Base-by-base conservation (phyloP, 176 grass and related monocot species). In the Ampelocalamus luodianensis region DNA sequence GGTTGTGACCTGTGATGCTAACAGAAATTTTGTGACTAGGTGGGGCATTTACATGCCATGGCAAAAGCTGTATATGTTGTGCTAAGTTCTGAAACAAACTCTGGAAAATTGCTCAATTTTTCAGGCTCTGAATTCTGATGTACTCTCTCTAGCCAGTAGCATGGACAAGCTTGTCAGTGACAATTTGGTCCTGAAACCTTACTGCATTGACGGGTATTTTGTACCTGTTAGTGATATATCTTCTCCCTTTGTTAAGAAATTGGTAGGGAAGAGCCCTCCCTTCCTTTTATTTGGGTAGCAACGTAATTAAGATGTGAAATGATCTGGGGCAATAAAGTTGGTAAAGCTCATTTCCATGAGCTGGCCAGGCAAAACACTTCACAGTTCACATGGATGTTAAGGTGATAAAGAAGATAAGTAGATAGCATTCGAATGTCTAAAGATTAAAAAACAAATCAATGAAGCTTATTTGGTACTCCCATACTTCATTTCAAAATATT, bases 331-430 rank as follows among this genome's bases (percentile, higher is more conserved):
- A 68, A 65, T 14, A 45, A 77, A 36, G 14, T 69, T 85, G 60
- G 72, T 32, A 36, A 53, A 55, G 15, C 34, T 67, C 61, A 14
- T 23, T 67, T 68, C 37, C 16, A 85, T 56, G 63, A 55, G 65
- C 18, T 67, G n/a, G 27, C 58, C 22, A 70, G 79, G 34, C 16
- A 79, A 46, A 4, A 49, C 27, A 68, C 18, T 67, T 66, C 38
- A 60, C 17, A 50, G 3, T 64, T 80, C 29, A 18, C 77, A 49
- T 48, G 59, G 42, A 66, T 49, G 20, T 18, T 18, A 39, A 84
- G 8, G n/a, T 20, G 45, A 75, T 40, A 67, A 38, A 12, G 55
- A 50, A 36, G 22, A 24, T 8, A 53, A n/a, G 3, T 44, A 43
- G 6, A 53, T 53, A 55, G 56, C 8, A 59, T 26, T 58, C 6